Evolutionary conservation across 371 early-diverging fungal genomes (phyloP).

Genomic region (Mucor irregularis): DNA sequence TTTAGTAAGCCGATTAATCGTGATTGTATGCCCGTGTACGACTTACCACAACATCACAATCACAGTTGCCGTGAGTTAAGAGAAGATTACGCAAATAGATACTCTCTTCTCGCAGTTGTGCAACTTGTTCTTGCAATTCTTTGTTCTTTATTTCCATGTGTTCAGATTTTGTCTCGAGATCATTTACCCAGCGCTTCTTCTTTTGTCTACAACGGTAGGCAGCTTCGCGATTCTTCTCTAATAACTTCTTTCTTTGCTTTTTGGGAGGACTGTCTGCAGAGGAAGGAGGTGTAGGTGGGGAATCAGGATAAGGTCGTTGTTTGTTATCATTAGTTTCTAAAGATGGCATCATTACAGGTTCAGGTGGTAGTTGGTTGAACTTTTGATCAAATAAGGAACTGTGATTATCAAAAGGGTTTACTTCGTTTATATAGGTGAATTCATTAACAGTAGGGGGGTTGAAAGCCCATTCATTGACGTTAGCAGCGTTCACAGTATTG

Average conservation of each 20-base stretch:
- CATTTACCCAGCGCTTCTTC: slow-evolving; percentile 73
- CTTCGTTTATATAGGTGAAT: slow-evolving; percentile 5
- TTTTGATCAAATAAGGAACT: slow-evolving; percentile 1
- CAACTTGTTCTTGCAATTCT: slow-evolving; percentile 55
- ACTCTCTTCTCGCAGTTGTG: slow-evolving; percentile 69
- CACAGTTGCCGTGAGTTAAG: slow-evolving; percentile 62
- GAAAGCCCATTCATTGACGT: slow-evolving; percentile 11
- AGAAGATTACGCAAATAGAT: slow-evolving; percentile 66
- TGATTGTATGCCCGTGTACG: no score
- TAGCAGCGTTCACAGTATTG: neutral
- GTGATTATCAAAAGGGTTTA: slow-evolving; percentile 2
- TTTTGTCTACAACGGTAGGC: slow-evolving; percentile 83
- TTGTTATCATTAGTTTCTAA: neutral
- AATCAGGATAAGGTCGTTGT: neutral
- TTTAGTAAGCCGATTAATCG: neutral
- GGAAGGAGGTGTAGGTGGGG: neutral
- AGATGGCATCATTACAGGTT: neutral
- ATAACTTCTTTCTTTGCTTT: slow-evolving; percentile 37
- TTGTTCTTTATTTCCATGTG: slow-evolving; percentile 60
- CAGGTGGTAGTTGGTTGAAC: neutral
- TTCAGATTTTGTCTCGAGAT: slow-evolving; percentile 62
- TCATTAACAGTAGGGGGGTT: slow-evolving; percentile 2
- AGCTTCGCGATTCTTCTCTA: slow-evolving; percentile 78
- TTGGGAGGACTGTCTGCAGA: slow-evolving; percentile 1
- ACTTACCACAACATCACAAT: slow-evolving; percentile 41